Base-by-base conservation (phyloP, 2,329 filamentous ascomycete genomes). In the Hortaea sp. region DNA sequence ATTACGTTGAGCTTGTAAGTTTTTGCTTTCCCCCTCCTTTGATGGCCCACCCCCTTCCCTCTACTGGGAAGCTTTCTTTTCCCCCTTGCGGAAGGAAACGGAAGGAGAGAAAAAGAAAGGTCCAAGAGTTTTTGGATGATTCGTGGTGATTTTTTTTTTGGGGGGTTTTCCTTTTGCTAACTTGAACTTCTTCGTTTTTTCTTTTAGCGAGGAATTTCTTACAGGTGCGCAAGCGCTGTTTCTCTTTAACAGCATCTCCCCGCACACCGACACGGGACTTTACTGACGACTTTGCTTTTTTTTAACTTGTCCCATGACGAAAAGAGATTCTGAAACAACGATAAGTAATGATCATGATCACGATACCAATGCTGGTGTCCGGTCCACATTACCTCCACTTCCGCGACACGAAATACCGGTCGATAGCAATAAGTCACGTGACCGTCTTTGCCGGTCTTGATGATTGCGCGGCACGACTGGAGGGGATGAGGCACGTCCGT, bases 1-100 rank as follows among this genome's bases (percentile, higher is more conserved):
- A 76, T 76, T 50, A 76, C 73, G 39, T 56, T 76, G 57, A 75
- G 71, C 57, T 76, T 76, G 71, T 74, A 64, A 69, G 72, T n/a
- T n/a, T n/a, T n/a, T n/a, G n/a, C n/a, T n/a, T n/a, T n/a, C n/a
- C n/a, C n/a, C n/a, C n/a, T n/a, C n/a, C n/a, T n/a, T n/a, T n/a
- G n/a, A n/a, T n/a, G n/a, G n/a, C n/a, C n/a, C n/a, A n/a, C n/a
- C n/a, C n/a, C n/a, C n/a, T n/a, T n/a, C n/a, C n/a, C n/a, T n/a
- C n/a, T n/a, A n/a, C n/a, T 35, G 32, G 9, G 4, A 9, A n/a
- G 32, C 32, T 35, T 35, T 35, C 32, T 9, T 2, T 2, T 35
- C 20, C 20, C 20, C 20, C 20, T 20, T 20, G 20, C 20, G 20
- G 20, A 20, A 20, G 4, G 20, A 20, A 4, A 4, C 2, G 20